Evolutionary conservation across 1,284 basidiomycete species (phyloP).

Genomic region (Singerocomus rubriflavus): DNA sequence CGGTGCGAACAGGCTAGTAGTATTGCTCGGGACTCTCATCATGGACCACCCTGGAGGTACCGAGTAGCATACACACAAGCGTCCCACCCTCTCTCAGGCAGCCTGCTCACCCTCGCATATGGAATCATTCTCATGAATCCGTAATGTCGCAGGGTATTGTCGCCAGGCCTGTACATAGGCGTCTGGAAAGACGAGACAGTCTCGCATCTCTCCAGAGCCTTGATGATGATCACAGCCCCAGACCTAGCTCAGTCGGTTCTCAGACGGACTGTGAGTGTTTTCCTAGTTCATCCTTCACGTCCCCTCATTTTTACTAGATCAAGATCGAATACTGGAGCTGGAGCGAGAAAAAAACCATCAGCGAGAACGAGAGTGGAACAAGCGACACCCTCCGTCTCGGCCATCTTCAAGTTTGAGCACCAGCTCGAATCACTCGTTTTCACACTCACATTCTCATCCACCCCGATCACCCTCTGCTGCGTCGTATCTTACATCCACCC

Average conservation of each 20-base stretch:
- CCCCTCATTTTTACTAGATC: slow-evolving; percentile 34
- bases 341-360: slow-evolving; percentile 43
- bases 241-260: slow-evolving; percentile 44
- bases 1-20: slow-evolving; percentile 39
- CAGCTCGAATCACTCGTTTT: slow-evolving; percentile 33
- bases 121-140: slow-evolving; percentile 23
- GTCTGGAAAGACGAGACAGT: slow-evolving; percentile 35
- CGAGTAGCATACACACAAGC: slow-evolving; percentile 27
- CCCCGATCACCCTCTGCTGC: slow-evolving; percentile 36
- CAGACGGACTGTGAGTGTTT: slow-evolving; percentile 44
- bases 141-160: slow-evolving; percentile 23
- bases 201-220: slow-evolving; percentile 35
- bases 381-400: slow-evolving; percentile 35
- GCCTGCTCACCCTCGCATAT: slow-evolving; percentile 24
- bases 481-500: slow-evolving; percentile 32
- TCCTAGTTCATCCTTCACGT: background rate
- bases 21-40: slow-evolving; percentile 29
- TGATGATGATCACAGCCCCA: slow-evolving; percentile 40
- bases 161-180: slow-evolving; percentile 16
- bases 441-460: slow-evolving; percentile 33
- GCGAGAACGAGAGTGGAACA: slow-evolving; percentile 57
- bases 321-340: slow-evolving; percentile 41
- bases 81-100: slow-evolving; percentile 29
- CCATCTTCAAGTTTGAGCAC: slow-evolving; percentile 33
- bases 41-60: slow-evolving; percentile 32